Conservation (phyloP, 2,329 filamentous ascomycete species). For the Diaporthe citrichinensis region DNA sequence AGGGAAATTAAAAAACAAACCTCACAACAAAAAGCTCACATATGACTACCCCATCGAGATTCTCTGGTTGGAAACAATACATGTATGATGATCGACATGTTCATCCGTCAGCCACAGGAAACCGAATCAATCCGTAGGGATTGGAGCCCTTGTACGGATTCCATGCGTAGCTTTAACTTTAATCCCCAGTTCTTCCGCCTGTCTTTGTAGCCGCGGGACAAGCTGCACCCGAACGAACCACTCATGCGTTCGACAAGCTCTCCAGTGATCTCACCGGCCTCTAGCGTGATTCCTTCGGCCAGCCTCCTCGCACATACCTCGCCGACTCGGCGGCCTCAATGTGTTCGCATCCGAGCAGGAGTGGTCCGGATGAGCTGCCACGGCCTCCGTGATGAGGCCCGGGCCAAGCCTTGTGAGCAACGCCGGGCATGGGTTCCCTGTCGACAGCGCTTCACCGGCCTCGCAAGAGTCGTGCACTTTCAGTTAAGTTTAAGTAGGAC, state of each 20-base stretch:
- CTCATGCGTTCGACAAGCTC: too few species aligned
- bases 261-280: background rate
- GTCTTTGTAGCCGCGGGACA: background rate
- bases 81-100: background rate
- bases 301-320: background rate
- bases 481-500: background rate
- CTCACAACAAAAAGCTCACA: background rate
- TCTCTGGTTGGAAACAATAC: too few species aligned
- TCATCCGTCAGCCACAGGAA: background rate
- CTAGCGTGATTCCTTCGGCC: background rate
- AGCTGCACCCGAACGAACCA: too few species aligned
- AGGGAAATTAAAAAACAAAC: background rate
- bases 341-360: background rate
- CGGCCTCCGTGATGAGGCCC: background rate
- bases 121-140: too few species aligned
- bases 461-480: constrained; percentile 5
- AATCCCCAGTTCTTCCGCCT: too few species aligned
- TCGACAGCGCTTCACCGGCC: background rate
- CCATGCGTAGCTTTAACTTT: background rate
- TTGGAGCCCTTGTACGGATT: too few species aligned
- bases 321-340: background rate
- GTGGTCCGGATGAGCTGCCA: background rate
- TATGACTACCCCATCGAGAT: too few species aligned
- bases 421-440: constrained; percentile 2
- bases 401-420: background rate